Evolutionary conservation across 2,329 filamentous ascomycete genomes (phyloP).

Genomic region (Cladobotryum protrusum): DNA sequence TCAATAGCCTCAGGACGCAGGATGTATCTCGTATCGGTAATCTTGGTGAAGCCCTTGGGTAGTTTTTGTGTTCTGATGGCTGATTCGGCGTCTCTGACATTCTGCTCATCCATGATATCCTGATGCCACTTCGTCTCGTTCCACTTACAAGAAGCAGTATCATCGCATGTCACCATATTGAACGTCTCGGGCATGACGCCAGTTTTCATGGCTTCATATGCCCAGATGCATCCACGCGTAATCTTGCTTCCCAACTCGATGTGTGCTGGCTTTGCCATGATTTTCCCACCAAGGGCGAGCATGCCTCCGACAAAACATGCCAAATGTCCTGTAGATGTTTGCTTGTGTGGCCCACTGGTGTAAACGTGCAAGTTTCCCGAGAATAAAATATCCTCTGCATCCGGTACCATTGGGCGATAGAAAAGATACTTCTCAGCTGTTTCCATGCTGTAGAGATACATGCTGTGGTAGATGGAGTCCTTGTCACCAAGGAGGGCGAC

Average conservation of each 20-base stretch:
- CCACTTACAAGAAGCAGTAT: constrained; percentile 28
- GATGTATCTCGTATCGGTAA: constrained; percentile 53
- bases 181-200: constrained; percentile 49
- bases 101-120: constrained; percentile 39
- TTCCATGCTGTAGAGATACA: constrained; percentile 51
- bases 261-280: constrained; percentile 38
- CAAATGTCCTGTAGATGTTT: constrained; percentile 43
- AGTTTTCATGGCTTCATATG: constrained; percentile 39
- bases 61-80: constrained; percentile 31
- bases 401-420: constrained; percentile 54
- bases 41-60: constrained; percentile 47
- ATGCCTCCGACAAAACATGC: constrained; percentile 47
- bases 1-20: constrained; percentile 71
- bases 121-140: constrained; percentile 45
- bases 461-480: constrained; percentile 46
- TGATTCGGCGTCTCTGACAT: constrained; percentile 37
- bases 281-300: constrained; percentile 41
- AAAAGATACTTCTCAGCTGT: constrained; percentile 51
- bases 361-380: constrained; percentile 34
- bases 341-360: constrained; percentile 27
- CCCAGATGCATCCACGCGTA: constrained; percentile 44
- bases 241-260: constrained; percentile 39
- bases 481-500: constrained; percentile 55
- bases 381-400: constrained; percentile 48
- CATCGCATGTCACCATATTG: constrained; percentile 34